These are phyloP conservation scores for Acacia acuminata DNA, from an alignment of 306 rosid species.

Conservation along the genomic window DNA sequence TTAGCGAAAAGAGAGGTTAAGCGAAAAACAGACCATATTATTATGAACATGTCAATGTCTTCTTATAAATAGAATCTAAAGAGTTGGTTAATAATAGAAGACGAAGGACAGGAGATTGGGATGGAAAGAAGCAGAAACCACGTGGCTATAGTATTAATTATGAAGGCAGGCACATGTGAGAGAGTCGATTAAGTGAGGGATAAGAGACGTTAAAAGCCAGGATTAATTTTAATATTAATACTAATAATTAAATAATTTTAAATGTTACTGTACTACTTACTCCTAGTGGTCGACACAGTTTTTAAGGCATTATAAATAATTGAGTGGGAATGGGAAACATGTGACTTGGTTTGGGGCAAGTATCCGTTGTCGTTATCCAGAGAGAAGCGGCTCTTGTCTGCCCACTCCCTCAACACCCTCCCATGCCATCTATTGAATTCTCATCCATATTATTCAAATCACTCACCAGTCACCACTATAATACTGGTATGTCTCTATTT, in stretches of 20 bases:
- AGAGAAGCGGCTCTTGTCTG: constrained; percentile 33
- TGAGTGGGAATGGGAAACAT: not conserved
- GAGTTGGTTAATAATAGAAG: no score
- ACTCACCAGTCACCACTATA: no score
- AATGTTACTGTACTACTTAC: not conserved
- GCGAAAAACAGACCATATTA: no score
- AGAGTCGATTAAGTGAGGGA: not conserved
- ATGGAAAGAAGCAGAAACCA: not conserved
- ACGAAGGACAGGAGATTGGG: not conserved
- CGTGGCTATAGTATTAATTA: not conserved
- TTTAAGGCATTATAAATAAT: not conserved
- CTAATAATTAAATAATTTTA: no score
- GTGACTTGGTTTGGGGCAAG: constrained; percentile 27
- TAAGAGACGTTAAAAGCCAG: no score
- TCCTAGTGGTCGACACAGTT: no score
- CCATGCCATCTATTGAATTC: constrained; percentile 16
- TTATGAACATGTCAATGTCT: no score
- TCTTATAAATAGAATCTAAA: no score
- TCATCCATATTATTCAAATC: no score
- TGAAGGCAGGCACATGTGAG: not conserved
- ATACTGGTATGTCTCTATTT: no score
- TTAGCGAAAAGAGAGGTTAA: not conserved
- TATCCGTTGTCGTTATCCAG: constrained; percentile 38
- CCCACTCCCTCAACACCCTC: not conserved
- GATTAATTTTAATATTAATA: no score